phyloP scores from a whole-genome alignment of 1,139 yeast genomes.

The Dujonia santamariae region DNA sequence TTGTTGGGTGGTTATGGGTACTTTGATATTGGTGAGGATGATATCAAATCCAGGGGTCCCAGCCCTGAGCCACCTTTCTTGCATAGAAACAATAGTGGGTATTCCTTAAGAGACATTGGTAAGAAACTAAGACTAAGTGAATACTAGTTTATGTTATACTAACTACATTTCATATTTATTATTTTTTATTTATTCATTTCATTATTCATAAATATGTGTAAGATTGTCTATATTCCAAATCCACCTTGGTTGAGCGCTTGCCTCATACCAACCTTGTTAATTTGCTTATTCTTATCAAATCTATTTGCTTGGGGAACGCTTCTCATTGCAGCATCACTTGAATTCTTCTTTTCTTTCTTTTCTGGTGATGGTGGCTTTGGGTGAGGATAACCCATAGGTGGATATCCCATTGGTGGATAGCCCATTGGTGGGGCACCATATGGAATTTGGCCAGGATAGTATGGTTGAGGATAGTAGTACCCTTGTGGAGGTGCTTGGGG shows the following conservation, averaged over 20 bases:
- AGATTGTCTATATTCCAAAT: constrained; percentile 33
- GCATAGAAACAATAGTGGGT: constrained; percentile 41
- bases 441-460: constrained; percentile 7
- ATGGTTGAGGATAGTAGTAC: constrained; percentile 7
- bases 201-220: constrained; percentile 1
- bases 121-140: constrained; percentile 72
- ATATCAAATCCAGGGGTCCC: constrained; percentile 64
- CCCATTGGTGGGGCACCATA: constrained; percentile 11
- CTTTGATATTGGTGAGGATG: constrained; percentile 70
- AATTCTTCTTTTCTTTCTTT: constrained; percentile 15
- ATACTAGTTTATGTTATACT: constrained; percentile 33
- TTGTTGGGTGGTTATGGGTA: constrained; percentile 80
- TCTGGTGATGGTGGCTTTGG: constrained; percentile 1
- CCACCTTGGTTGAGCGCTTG: constrained; percentile 41
- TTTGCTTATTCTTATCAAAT: constrained; percentile 31
- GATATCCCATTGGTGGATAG: constrained; percentile 12
- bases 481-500: constrained; percentile 9
- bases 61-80: constrained; percentile 66
- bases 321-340: constrained; percentile 34
- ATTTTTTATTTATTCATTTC: constrained; percentile 5
- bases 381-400: constrained; percentile 11
- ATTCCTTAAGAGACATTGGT: constrained; percentile 62
- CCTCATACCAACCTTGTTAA: constrained; percentile 39
- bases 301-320: constrained; percentile 36
- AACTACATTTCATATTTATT: constrained; percentile 7